Evolutionary conservation across 345 rosid species (phyloP).

Genomic region (Excoecaria cochinchinensis): DNA sequence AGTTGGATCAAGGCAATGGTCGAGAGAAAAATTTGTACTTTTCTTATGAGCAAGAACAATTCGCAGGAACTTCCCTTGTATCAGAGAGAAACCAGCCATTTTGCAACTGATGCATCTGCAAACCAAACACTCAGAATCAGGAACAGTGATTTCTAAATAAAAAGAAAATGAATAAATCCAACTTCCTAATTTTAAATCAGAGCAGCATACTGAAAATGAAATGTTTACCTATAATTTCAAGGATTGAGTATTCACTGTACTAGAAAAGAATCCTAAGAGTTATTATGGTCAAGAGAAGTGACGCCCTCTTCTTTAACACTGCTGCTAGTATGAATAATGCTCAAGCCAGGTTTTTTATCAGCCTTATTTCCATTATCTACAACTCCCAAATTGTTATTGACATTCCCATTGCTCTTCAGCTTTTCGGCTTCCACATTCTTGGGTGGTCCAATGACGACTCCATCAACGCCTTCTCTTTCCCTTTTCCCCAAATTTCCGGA

Average conservation of each 20-base stretch:
- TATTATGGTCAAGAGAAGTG: neutral
- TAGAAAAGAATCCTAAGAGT: neutral
- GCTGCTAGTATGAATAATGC: neutral
- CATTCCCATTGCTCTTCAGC: neutral
- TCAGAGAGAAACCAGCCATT: neutral
- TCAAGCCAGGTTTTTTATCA: neutral
- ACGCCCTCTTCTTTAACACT: conserved; percentile 1
- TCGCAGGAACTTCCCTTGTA: neutral
- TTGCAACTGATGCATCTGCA: neutral
- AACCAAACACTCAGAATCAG: neutral
- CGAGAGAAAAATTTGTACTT: neutral
- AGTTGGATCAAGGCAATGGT: neutral
- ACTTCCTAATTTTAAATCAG: neutral
- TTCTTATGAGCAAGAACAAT: neutral
- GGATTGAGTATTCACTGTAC: neutral
- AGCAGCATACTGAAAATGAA: too few relatives aligned
- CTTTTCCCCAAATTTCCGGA: neutral
- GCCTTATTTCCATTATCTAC: neutral
- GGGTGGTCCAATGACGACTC: neutral
- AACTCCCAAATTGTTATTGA: neutral
- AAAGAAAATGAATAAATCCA: neutral
- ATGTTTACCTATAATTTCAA: neutral
- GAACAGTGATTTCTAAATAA: neutral
- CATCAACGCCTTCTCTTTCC: neutral
- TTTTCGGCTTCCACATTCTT: neutral